Evolutionary conservation across 495 filamentous ascomycete species (phyloP).

Genomic region (Talaromyces nanjingensis): DNA sequence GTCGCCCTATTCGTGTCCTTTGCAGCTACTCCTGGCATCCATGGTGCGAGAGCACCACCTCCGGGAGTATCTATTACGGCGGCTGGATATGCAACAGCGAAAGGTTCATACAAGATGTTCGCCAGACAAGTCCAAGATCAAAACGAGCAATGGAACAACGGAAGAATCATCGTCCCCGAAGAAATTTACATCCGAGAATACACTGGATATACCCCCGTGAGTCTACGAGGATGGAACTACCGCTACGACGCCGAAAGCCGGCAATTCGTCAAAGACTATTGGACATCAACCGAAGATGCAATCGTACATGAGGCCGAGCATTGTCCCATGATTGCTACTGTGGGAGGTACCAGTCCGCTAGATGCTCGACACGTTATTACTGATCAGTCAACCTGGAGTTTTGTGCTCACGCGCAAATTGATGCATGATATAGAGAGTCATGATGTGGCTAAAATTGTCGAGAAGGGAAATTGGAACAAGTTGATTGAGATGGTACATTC

Average conservation of each 20-base stretch:
- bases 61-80: background rate
- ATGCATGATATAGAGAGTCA: slow-evolving; percentile 13
- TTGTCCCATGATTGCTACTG: slow-evolving; percentile 4
- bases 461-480: slow-evolving; percentile 12
- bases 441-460: slow-evolving; percentile 8
- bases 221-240: slow-evolving; percentile 13
- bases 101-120: background rate
- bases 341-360: background rate
- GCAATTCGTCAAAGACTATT: background rate
- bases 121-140: slow-evolving; percentile 5
- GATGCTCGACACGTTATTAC: slow-evolving; percentile 4
- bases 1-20: slow-evolving; percentile 17
- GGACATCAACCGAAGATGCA: slow-evolving; percentile 17
- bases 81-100: slow-evolving; percentile 8
- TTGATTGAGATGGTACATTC: slow-evolving; percentile 15
- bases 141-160: slow-evolving; percentile 5
- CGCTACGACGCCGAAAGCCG: slow-evolving; percentile 9
- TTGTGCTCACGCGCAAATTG: slow-evolving; percentile 8
- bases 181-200: slow-evolving; percentile 19
- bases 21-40: slow-evolving; percentile 19
- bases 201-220: slow-evolving; percentile 17
- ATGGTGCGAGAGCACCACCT: slow-evolving; percentile 9
- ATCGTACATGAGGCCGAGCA: background rate
- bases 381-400: slow-evolving; percentile 8
- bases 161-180: slow-evolving; percentile 9